These are phyloP conservation scores for Podaxis carcinomalis DNA, from an alignment of 768 basidiomycete species.

Conservation along the genomic window DNA sequence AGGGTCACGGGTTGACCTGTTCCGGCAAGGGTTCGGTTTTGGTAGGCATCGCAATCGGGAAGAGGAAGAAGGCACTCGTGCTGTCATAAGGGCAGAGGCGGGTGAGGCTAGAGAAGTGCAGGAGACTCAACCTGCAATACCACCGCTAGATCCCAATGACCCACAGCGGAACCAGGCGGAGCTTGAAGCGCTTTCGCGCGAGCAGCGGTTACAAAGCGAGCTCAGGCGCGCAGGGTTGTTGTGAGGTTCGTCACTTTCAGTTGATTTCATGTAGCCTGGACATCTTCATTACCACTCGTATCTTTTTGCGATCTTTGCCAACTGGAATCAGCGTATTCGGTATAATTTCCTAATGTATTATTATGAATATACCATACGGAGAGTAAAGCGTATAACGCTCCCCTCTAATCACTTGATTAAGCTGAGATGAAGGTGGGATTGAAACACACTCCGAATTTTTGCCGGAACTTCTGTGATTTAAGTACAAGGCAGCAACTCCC, in stretches of 20 bases:
- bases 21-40: conserved; percentile 44
- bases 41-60: conserved; percentile 20
- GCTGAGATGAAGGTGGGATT: not conserved
- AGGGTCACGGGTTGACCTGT: conserved; percentile 34
- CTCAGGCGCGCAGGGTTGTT: conserved; percentile 64
- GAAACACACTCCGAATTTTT: not conserved
- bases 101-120: conserved; percentile 19
- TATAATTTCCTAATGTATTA: conserved; percentile 4
- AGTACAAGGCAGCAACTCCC: not conserved
- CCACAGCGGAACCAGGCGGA: conserved; percentile 40
- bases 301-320: not conserved
- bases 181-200: conserved; percentile 45
- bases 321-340: not conserved
- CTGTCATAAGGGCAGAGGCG: conserved; percentile 25
- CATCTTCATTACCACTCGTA: not conserved
- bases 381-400: not conserved
- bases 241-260: conserved; percentile 19
- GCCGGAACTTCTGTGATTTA: not conserved
- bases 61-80: conserved; percentile 23
- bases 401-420: not conserved
- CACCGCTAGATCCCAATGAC: conserved; percentile 31
- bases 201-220: conserved; percentile 54
- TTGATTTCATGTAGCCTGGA: not conserved
- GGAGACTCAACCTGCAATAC: conserved; percentile 27
- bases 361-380: not conserved